A percentile compares a stretch with the other conserved stretches of the same genome.
Evolutionary conservation across 805 yeast species (phyloP).

Genomic region (Lipomyces japonicus): DNA sequence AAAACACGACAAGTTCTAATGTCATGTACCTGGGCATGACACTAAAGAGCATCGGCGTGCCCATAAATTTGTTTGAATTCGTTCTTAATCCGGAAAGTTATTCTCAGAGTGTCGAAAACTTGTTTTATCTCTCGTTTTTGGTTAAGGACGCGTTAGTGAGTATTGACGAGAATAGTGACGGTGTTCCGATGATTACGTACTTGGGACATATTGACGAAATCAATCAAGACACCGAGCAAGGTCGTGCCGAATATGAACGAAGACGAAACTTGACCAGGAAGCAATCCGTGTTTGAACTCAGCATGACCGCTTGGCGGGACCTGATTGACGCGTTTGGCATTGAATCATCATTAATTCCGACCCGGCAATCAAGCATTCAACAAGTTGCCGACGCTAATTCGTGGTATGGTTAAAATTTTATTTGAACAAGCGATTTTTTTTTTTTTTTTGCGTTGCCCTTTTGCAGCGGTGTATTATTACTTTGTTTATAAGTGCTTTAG

Average conservation of each 20-base stretch:
- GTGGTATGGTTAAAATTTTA: slow-evolving; percentile 18
- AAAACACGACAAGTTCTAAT: slow-evolving; percentile 15
- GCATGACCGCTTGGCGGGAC: slow-evolving; percentile 60
- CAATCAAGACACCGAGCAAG: neutral
- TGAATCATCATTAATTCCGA: slow-evolving; percentile 50
- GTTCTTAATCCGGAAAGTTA: slow-evolving; percentile 74
- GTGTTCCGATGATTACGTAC: slow-evolving; percentile 30
- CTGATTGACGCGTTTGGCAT: slow-evolving; percentile 55
- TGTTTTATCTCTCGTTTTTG: slow-evolving; percentile 78
- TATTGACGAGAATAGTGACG: slow-evolving; percentile 46
- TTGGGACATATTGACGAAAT: neutral
- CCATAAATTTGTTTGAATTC: slow-evolving; percentile 59
- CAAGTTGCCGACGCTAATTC: neutral
- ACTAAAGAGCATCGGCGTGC: slow-evolving; percentile 22
- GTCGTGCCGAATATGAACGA: neutral
- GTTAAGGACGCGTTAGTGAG: slow-evolving; percentile 66
- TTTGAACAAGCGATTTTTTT: neutral
- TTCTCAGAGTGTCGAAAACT: slow-evolving; percentile 74
- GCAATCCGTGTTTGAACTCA: slow-evolving; percentile 73
- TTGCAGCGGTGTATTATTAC: neutral
- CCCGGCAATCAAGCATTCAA: slow-evolving; percentile 35
- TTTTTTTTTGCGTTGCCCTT: neutral
- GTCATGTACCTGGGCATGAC: slow-evolving; percentile 15
- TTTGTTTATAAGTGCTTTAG: neutral
- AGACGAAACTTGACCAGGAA: slow-evolving; percentile 35